Evolutionary conservation across 1,139 yeast genomes (phyloP), one percentile per base, ranked within the genome.

Genomic region (Lodderomyces orthopsilosis): DNA sequence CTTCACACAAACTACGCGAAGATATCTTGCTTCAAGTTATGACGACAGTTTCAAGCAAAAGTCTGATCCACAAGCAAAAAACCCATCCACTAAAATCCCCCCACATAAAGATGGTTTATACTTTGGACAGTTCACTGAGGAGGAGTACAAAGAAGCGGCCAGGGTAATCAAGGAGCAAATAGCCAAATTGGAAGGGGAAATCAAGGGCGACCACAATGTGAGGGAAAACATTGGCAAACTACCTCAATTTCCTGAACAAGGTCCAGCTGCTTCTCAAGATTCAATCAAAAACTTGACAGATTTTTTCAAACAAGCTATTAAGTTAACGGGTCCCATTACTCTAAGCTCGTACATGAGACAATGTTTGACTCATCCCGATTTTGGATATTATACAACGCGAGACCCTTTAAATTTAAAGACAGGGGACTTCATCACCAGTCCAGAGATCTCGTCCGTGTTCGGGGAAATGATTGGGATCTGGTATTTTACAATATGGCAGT

Each of bases 401-500:
- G 83, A 87, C 53, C 95, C 95, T 0, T 68, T 88, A 34, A 89
- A 87, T 45, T 51, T 68, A 0, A 56, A 61, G 10, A 59, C 61
- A 1, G 95, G 95, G 4, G 96, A 88, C 61, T 88, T 88, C 59
- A 75, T 84, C 44, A 88, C 96, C 0, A 83, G 93, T 0, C 96
- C 96, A 0, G 96, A 88, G 62, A 86, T 88, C 41, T 84, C 94
- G 3, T 89, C 88, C 38, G 84, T 87, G 65, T 88, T 88, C 68
- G 96, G 96, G 9, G 96, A 88, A 58, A 78, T 87, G 70, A 74
- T 87, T 43, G 95, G 95, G 0, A 67, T 88, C 8, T 88, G 95
- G 90, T 67, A 75, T 45, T 79, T 68, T 47, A 68, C 76, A 15
- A 73, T 77, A 21, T 86, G 91, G 88, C 55, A 76, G 41, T 63